These are phyloP conservation scores for Earliella scabrosa DNA, from an alignment of 1,284 basidiomycete genomes.

Conservation along the genomic window DNA sequence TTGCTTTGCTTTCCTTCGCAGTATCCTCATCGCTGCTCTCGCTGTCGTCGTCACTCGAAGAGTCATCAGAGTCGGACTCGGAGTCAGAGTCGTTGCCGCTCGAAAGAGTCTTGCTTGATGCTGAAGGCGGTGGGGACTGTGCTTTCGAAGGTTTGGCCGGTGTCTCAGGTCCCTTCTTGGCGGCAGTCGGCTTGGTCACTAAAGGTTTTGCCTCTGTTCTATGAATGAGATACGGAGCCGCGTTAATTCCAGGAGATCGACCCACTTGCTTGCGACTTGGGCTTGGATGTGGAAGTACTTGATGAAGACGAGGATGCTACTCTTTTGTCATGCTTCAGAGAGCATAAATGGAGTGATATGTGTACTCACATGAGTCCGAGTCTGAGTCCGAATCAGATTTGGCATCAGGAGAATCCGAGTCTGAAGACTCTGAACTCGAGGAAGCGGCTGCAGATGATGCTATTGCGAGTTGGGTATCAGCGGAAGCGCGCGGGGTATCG, in stretches of 20 bases:
- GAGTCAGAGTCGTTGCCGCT: no score
- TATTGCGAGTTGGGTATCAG: constrained; percentile 14
- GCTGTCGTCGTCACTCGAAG: constrained; percentile 6
- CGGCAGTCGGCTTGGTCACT: no score
- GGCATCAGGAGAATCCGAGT: constrained; percentile 3
- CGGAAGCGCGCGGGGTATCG: neutral
- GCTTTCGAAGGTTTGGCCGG: constrained; percentile 8
- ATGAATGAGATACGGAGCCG: no score
- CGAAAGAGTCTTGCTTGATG: constrained; percentile 32
- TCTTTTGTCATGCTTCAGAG: constrained; percentile 16
- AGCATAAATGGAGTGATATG: neutral
- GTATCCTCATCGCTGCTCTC: constrained; percentile 10
- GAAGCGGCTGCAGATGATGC: neutral
- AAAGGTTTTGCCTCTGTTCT: neutral
- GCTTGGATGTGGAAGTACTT: neutral
- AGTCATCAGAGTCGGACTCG: no score
- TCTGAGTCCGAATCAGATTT: neutral
- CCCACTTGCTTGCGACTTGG: constrained; percentile 8
- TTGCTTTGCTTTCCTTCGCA: neutral
- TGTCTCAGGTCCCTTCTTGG: neutral
- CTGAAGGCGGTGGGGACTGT: constrained; percentile 13
- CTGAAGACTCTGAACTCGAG: neutral
- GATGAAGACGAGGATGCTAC: constrained; percentile 16
- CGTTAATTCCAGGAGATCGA: no score
- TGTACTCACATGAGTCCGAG: constrained; percentile 18